Conservation (phyloP, 805 yeast genomes). For the Myxozyma sirexii region DNA sequence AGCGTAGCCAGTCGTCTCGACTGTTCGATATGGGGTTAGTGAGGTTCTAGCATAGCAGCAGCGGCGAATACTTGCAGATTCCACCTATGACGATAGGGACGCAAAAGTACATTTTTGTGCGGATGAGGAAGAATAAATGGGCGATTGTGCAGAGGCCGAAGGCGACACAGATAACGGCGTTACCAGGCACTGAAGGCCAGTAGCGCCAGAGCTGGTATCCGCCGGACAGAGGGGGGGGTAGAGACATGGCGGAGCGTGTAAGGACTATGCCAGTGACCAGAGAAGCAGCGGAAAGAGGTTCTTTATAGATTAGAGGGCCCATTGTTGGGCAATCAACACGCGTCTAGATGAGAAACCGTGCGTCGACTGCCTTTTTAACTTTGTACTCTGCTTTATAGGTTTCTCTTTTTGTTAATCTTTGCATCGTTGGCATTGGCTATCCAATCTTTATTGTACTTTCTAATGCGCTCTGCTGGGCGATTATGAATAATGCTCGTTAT, state of each 20-base stretch:
- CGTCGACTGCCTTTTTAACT: too few species aligned
- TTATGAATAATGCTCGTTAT: neutral
- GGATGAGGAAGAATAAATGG: neutral
- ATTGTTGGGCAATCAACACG: neutral
- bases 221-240: neutral
- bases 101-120: neutral
- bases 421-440: neutral
- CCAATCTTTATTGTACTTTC: neutral
- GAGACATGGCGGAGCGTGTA: neutral
- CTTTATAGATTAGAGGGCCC: neutral
- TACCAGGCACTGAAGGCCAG: neutral
- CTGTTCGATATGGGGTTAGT: neutral
- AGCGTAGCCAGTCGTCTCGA: constrained; percentile 8
- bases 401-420: neutral
- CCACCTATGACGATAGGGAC: constrained; percentile 11
- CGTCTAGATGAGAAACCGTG: neutral
- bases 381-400: too few species aligned
- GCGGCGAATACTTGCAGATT: neutral
- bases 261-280: neutral
- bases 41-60: neutral
- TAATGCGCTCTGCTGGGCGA: neutral
- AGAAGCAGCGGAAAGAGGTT: neutral
- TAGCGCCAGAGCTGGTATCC: constrained; percentile 10
- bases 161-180: neutral
- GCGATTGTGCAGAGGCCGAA: neutral